phyloP scores from a whole-genome alignment of 768 basidiomycete genomes.

The Rhodotorula graminis region DNA sequence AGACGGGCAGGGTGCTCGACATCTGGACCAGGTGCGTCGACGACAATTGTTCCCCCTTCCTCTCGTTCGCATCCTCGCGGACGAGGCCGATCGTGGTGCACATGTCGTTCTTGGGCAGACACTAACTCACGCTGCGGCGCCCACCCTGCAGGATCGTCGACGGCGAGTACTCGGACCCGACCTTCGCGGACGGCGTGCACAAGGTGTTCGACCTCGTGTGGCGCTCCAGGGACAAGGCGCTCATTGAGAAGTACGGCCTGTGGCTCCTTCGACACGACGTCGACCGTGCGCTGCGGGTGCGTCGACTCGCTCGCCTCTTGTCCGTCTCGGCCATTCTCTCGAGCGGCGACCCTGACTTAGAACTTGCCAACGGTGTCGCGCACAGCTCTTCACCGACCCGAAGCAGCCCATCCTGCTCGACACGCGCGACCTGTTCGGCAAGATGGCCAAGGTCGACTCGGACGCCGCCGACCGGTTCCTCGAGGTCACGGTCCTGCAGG shows the following conservation, averaged over 20 bases:
- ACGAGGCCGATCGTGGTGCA: too few species aligned
- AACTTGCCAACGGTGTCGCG: too few species aligned
- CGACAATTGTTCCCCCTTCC: not conserved
- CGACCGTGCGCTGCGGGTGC: constrained; percentile 28
- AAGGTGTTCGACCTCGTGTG: constrained; percentile 32
- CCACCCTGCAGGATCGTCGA: not conserved
- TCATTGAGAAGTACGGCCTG: constrained; percentile 33
- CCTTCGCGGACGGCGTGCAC: not conserved
- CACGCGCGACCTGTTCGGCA: constrained; percentile 30
- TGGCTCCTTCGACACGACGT: constrained; percentile 35
- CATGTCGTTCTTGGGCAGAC: too few species aligned
- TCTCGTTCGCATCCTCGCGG: too few species aligned
- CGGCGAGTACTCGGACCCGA: constrained; percentile 7
- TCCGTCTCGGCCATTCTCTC: too few species aligned
- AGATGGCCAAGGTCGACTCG: constrained; percentile 24
- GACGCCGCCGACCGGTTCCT: constrained; percentile 36
- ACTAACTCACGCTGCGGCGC: not conserved
- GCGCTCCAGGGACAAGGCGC: constrained; percentile 17
- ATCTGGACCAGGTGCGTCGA: constrained; percentile 31
- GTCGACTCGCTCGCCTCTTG: not conserved
- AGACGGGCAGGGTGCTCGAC: constrained; percentile 10
- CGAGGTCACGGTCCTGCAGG: constrained; percentile 31
- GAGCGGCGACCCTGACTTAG: too few species aligned
- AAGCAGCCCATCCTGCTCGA: constrained; percentile 36
- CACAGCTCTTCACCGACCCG: constrained; percentile 37